Conservation (phyloP, 306 rosid genomes). For the Citrullus amarus region DNA sequence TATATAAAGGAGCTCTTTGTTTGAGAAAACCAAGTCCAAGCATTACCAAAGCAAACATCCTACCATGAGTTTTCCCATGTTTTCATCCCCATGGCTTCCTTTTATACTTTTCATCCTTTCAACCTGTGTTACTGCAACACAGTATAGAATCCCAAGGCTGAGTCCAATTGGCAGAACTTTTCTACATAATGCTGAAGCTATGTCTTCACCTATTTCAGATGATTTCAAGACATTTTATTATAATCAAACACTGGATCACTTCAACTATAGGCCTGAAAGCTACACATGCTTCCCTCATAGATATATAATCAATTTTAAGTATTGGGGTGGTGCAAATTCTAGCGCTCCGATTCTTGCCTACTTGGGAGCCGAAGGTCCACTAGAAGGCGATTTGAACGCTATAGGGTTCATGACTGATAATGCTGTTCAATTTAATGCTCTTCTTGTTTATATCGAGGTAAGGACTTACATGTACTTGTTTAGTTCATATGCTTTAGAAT, state of each 20-base stretch:
- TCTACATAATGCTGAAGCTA: constrained; percentile 4
- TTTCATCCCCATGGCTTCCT: constrained; percentile 14
- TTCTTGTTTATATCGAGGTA: constrained; percentile 62
- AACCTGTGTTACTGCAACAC: constrained; percentile 12
- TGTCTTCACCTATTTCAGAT: not conserved
- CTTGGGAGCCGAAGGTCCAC: constrained; percentile 44
- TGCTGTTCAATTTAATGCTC: constrained; percentile 47
- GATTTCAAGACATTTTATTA: constrained; percentile 39
- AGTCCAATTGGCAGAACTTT: constrained; percentile 24
- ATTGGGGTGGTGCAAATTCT: constrained; percentile 55
- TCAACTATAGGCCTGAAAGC: constrained; percentile 55
- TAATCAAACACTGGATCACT: constrained; percentile 56
- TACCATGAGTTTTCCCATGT: not conserved
- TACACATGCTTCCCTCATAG: constrained; percentile 47
- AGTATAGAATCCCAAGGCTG: constrained; percentile 36
- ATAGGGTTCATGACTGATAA: constrained; percentile 54
- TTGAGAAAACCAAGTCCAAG: not conserved
- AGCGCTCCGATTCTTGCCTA: constrained; percentile 54
- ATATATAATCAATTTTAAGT: constrained; percentile 42
- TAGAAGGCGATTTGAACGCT: constrained; percentile 11
- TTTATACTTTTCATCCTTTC: constrained; percentile 15
- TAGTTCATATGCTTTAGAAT: not conserved
- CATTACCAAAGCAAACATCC: not conserved
- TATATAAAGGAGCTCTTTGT: constrained; percentile 1
- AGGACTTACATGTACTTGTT: not conserved